Evolutionary conservation across 176 grass and related monocot species (phyloP).

Genomic region (Tillandsia fasciculata): DNA sequence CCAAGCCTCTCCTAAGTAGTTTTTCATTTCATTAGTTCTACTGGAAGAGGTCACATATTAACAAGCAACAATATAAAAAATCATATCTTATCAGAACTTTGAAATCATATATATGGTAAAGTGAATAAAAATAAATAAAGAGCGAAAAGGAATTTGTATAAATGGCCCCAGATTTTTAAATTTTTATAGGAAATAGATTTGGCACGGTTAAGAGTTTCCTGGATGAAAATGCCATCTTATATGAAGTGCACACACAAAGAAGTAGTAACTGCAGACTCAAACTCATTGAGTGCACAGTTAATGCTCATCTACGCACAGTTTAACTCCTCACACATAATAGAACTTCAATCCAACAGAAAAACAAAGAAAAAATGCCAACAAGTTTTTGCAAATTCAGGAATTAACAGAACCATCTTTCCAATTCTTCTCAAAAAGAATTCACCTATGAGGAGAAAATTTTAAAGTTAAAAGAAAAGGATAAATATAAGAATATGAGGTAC

Average conservation of each 20-base stretch:
- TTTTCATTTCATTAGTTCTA: conserved; percentile 8
- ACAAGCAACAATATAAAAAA: conserved; percentile 6
- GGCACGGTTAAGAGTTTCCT: neutral
- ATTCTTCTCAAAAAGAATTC: neutral
- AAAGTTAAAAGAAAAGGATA: no score
- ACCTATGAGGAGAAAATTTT: no score
- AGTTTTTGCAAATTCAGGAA: neutral
- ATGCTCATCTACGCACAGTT: neutral
- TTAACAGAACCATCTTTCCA: neutral
- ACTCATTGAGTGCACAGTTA: neutral
- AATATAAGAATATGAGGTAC: no score
- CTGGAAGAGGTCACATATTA: conserved; percentile 11
- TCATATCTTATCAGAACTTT: neutral
- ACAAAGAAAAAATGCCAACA: neutral
- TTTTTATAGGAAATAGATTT: neutral
- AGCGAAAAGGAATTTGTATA: neutral
- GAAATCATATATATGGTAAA: neutral
- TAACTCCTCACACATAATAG: neutral
- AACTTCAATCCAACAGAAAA: neutral
- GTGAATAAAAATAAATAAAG: neutral
- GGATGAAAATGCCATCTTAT: neutral
- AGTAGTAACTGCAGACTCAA: neutral
- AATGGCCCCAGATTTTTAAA: neutral
- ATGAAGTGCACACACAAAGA: neutral
- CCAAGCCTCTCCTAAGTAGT: conserved; percentile 73